phyloP scores from a whole-genome alignment of 345 rosid species.

The Gynandropsis gynandra region DNA sequence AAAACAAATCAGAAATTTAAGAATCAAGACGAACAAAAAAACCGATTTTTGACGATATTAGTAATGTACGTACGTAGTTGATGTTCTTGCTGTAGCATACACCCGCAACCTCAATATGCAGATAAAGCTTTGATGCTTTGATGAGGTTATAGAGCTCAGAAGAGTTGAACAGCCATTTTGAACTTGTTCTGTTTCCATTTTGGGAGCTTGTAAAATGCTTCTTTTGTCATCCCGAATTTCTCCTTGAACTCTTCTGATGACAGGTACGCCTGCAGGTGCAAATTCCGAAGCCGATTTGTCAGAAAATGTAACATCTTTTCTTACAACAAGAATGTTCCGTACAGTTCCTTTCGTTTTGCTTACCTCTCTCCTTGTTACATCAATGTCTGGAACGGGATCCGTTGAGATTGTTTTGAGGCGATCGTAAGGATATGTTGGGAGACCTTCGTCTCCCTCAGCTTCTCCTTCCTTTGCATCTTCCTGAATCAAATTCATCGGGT shows the following conservation, averaged over 20 bases:
- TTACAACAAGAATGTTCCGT: constrained; percentile 8
- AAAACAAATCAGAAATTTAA: constrained; percentile 8
- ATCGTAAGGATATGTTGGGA: constrained; percentile 66
- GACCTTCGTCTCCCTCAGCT: constrained; percentile 89
- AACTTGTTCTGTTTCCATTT: constrained; percentile 99
- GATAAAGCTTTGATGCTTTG: neutral
- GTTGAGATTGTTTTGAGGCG: constrained; percentile 61
- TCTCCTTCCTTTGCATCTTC: constrained; percentile 90
- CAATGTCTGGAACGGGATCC: constrained; percentile 71
- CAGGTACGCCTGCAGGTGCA: constrained; percentile 64
- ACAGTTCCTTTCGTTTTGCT: constrained; percentile 6
- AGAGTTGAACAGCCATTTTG: constrained; percentile 89
- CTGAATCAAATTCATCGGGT: constrained; percentile 65
- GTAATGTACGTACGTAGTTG: neutral
- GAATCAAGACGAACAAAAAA: neutral
- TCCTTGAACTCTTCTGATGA: constrained; percentile 79
- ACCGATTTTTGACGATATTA: neutral
- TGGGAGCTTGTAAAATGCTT: constrained; percentile 78
- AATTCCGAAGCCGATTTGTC: neutral
- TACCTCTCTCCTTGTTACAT: constrained; percentile 97
- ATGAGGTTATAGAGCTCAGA: constrained; percentile 30
- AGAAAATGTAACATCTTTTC: too few relatives aligned
- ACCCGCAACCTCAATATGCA: constrained; percentile 15
- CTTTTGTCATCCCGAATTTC: constrained; percentile 83
- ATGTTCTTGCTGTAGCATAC: constrained; percentile 9